These are phyloP conservation scores for Akanthomyces uredinophilus DNA, from an alignment of 2,329 filamentous ascomycete species.

Conservation along the genomic window DNA sequence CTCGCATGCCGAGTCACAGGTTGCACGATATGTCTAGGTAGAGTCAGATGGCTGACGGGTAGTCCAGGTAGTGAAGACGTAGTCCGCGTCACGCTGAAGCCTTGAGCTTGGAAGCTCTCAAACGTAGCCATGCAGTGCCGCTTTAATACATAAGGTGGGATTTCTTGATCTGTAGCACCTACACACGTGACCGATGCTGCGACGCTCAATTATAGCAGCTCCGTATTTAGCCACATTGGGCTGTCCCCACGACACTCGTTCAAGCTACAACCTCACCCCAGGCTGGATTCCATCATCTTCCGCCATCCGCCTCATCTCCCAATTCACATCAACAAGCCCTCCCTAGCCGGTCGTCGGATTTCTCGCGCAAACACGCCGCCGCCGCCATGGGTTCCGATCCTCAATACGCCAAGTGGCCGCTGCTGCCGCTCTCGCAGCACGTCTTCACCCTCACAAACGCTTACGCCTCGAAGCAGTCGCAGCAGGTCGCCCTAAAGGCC, in stretches of 20 bases:
- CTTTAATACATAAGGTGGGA: not conserved
- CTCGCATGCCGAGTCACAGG: not conserved
- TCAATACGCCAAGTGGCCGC: slow-evolving; percentile 79
- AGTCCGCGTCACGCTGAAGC: slow-evolving; percentile 15
- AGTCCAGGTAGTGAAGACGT: not conserved
- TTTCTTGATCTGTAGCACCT: too few relatives aligned
- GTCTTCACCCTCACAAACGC: slow-evolving; percentile 84
- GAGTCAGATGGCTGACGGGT: not conserved
- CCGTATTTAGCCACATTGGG: not conserved
- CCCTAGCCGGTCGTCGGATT: not conserved
- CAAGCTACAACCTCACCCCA: slow-evolving; percentile 1
- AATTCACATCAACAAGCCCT: slow-evolving; percentile 9
- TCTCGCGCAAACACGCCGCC: slow-evolving; percentile 16
- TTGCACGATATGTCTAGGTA: not conserved
- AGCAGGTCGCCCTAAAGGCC: slow-evolving; percentile 66
- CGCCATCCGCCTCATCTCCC: slow-evolving; percentile 8
- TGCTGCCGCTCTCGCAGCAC: slow-evolving; percentile 76
- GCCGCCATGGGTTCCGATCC: slow-evolving; percentile 72
- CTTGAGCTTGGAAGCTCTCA: slow-evolving; percentile 9
- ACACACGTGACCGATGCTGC: not conserved
- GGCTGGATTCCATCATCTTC: slow-evolving; percentile 15
- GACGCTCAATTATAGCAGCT: too few relatives aligned
- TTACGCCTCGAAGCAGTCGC: slow-evolving; percentile 58
- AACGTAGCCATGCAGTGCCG: not conserved
- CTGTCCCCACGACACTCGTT: not conserved